Base-by-base conservation (phyloP, 2,329 filamentous ascomycete species). In the Ophiognomonia clavigignenti-juglandacearum region DNA sequence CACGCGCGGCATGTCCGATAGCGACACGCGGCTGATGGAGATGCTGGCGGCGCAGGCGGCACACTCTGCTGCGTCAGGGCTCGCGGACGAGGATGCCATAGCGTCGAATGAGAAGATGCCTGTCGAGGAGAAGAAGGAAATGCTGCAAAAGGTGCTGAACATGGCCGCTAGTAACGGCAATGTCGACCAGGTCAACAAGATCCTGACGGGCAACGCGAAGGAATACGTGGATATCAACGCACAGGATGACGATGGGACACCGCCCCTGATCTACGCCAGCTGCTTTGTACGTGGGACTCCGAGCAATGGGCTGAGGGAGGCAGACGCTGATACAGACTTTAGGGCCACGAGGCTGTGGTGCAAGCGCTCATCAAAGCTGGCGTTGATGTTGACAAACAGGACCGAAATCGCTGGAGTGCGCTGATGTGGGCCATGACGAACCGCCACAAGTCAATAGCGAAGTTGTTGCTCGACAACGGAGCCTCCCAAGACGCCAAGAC, bases 401-500 rank as follows among this genome's bases (percentile, higher is more conserved):
- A 98, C 63, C 87, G 85, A 53, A 97, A 97, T 62, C 86, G 95
- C 61, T 98, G 93, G 93, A 97, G 88, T 59, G 88, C 93, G 13
- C 75, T 98, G 52, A 98, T 98, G 91, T 98, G 93, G 93, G 92
- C 93, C 41, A 97, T 97, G 88, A 98, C 93, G 47, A 98, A 98
- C 66, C 76, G 91, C 48, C 93, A 98, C 68, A 97, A 97, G 68
- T 84, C 83, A 39, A 98, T 98, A 56, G 91, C 92, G 29, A 97
- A 97, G 67, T 75, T 90, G 10, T 72, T 98, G 14, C 78, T 98
- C 27, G 92, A 98, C 63, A 88, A 93, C 59, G 91, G 91, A 14
- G 93, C 93, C 18, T 96, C 91, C n/a, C 86, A 91, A 3, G 92
- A 97, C 59, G 86, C 95, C 56, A 96, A 95, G 64, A 97, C 93